These are phyloP conservation scores for Mycosarcoma maydis DNA, from an alignment of 1,284 basidiomycete genomes.

Conservation along the genomic window DNA sequence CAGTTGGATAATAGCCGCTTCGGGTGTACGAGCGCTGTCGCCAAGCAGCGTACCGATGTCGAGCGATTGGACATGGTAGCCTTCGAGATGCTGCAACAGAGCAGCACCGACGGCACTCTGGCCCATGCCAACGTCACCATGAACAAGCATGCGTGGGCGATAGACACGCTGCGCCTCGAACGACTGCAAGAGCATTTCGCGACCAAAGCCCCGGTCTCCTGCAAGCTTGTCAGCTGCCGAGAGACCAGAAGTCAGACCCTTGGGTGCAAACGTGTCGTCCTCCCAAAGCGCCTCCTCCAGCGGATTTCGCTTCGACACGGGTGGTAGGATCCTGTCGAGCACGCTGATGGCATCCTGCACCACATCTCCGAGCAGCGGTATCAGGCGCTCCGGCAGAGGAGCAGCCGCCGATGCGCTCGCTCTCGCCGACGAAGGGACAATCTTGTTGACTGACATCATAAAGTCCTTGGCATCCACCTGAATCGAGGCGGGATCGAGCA, in stretches of 20 bases:
- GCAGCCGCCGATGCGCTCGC: constrained; percentile 85
- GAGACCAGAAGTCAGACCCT: constrained; percentile 39
- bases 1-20: constrained; percentile 93
- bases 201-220: constrained; percentile 58
- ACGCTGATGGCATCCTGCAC: constrained; percentile 78
- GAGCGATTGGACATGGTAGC: constrained; percentile 91
- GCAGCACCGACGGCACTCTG: constrained; percentile 90
- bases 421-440: constrained; percentile 89
- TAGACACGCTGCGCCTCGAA: constrained; percentile 91
- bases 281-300: constrained; percentile 90
- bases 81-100: constrained; percentile 90
- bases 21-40: constrained; percentile 87
- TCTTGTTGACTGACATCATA: constrained; percentile 88
- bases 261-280: constrained; percentile 73
- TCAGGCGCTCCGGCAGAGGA: constrained; percentile 86
- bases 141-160: constrained; percentile 85
- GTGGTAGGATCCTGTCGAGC: constrained; percentile 70
- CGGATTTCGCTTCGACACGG: constrained; percentile 67
- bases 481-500: constrained; percentile 87
- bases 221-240: constrained; percentile 46
- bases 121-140: constrained; percentile 87
- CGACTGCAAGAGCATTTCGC: constrained; percentile 71
- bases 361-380: constrained; percentile 77
- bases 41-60: constrained; percentile 88
- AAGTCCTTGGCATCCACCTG: constrained; percentile 89